phyloP scores from a whole-genome alignment of 352 stramenopile genomes.

The Ophiocytium majus region DNA sequence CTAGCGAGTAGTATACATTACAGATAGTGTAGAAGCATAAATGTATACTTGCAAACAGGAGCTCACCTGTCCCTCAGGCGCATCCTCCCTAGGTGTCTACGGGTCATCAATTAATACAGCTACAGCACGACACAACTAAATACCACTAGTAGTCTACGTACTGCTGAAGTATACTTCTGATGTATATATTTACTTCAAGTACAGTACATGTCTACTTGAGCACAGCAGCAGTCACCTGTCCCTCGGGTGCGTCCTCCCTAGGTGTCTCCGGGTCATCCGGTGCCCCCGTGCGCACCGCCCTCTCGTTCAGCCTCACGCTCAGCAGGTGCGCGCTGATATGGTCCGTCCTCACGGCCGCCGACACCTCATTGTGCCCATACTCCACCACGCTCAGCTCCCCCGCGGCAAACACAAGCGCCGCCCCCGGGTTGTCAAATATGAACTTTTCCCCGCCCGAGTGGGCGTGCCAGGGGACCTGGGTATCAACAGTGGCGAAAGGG shows the following conservation, averaged over 20 bases:
- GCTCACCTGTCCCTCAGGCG: background rate
- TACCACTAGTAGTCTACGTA: background rate
- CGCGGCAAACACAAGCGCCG: conserved; percentile 82
- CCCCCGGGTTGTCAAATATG: conserved; percentile 84
- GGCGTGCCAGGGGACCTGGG: background rate
- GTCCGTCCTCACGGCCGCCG: conserved; percentile 82
- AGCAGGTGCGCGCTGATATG: conserved; percentile 83
- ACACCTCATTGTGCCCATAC: conserved; percentile 87
- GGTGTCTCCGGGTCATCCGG: conserved; percentile 47
- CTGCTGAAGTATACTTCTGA: conserved; percentile 10
- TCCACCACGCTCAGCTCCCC: conserved; percentile 87
- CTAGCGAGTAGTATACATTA: too few relatives aligned
- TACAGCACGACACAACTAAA: background rate
- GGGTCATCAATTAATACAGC: background rate
- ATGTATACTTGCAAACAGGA: too few relatives aligned
- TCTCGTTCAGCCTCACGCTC: conserved; percentile 86
- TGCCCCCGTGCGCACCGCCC: conserved; percentile 58
- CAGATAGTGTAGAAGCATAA: too few relatives aligned
- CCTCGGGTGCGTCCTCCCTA: conserved; percentile 14
- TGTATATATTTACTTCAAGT: too few relatives aligned
- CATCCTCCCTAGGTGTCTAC: background rate
- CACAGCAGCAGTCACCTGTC: background rate
- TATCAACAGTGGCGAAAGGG: too few relatives aligned
- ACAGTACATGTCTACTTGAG: too few relatives aligned
- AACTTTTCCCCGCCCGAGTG: conserved; percentile 78